Base-by-base conservation (phyloP, 23 red algal species). In the Gracilariopsis chorda region DNA sequence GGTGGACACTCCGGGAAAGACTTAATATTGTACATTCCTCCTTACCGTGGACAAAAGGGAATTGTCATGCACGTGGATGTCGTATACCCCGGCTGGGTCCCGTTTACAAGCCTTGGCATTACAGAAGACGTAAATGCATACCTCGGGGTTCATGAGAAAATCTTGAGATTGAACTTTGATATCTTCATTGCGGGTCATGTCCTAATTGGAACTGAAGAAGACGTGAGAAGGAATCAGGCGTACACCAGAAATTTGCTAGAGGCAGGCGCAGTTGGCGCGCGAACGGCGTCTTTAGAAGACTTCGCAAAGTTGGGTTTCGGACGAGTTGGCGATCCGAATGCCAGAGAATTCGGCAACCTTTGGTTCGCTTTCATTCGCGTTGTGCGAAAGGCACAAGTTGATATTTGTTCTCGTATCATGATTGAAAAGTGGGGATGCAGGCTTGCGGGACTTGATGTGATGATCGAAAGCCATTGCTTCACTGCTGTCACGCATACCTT, bases 361-460 rank as follows among this genome's bases (percentile, higher is more conserved):
- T 81, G 74, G 74, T 91, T 49, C 20, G 28, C 73, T 24, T 28
- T 61, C 33, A 17, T 80, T 33, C 39, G 58, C 23, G 87, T 91
- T 19, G 35, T 64, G 17, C 87, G 71, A 0, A 69, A 34, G 28
- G 45, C 69, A 16, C 74, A 91, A 56, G 40, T 48, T 14, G 60
- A 72, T 19, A 53, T 32, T 17, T 93, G 90, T 62, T 36, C 42
- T 11, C 77, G 90, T 28, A 84, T 72, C 14, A 69, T 93, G 4
- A n/a, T 93, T 12, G 90, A 67, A 28, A 93, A 84, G 60, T 93
- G 90, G 90, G 90, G 53, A 1, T 93, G 90, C 60, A 25, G 45
- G 27, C 72, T 93, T 32, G 90, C 42, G n/a, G 90, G 90, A 12
- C 10, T 93, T 33, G 90, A 69, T 53, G 39, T 93, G 7, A 71